phyloP scores from a whole-genome alignment of 192 early-diverging fungal species.

The Haplosporangium gracile region DNA sequence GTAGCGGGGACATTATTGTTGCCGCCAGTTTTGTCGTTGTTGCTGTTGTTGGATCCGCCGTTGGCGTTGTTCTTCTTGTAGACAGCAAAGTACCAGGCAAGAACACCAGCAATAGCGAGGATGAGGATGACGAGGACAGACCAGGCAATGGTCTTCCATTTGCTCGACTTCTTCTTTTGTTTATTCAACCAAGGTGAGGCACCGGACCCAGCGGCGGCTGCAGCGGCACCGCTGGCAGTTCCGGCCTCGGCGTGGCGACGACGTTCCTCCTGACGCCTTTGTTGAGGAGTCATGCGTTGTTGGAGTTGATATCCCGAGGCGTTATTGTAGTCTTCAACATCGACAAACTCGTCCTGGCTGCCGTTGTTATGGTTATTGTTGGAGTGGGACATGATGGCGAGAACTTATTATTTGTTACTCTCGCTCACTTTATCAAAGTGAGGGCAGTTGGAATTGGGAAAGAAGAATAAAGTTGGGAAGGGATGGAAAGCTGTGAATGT shows the following conservation, averaged over 20 bases:
- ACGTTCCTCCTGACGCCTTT: conserved; percentile 43
- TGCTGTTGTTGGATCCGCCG: conserved; percentile 5
- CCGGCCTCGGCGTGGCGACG: conserved; percentile 18
- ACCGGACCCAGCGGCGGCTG: conserved; percentile 24
- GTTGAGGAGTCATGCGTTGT: conserved; percentile 35
- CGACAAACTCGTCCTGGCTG: not conserved
- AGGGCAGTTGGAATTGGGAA: not conserved
- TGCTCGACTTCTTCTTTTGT: conserved; percentile 27
- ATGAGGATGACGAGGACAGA: conserved; percentile 11
- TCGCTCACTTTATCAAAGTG: not conserved
- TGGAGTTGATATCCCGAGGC: not conserved
- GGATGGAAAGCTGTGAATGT: not conserved
- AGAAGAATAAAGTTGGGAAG: not conserved
- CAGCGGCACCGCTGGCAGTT: conserved; percentile 17
- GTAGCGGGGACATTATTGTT: not conserved
- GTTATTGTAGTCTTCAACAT: conserved; percentile 6
- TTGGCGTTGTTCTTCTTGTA: conserved; percentile 35
- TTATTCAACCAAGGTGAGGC: conserved; percentile 38
- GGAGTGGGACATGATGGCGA: conserved; percentile 17
- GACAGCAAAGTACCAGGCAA: conserved; percentile 49
- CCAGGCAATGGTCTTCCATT: conserved; percentile 42
- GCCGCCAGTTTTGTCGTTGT: not conserved
- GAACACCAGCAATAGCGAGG: conserved; percentile 18
- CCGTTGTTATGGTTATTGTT: not conserved
- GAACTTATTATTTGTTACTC: not conserved